Base-by-base conservation (phyloP, 768 basidiomycete species). In the Amanita thiersii region DNA sequence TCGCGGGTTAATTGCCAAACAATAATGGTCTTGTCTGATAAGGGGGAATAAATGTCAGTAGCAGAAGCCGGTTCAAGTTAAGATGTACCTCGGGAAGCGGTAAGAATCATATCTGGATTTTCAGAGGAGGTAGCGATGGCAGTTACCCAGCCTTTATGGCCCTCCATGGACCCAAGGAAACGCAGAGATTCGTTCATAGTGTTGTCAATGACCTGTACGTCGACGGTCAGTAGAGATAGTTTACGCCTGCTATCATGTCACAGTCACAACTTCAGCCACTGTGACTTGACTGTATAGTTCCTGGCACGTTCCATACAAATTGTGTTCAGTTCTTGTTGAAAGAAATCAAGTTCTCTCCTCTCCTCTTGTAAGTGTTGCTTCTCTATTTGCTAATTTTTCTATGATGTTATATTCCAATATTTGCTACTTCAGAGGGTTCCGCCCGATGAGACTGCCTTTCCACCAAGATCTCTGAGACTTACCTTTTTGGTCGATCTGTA, bases 31-130 rank as follows among this genome's bases (percentile, higher is more conserved):
- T 96, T 98, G 85, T 99, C 96, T 94, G 62, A 49, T 50, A 49
- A 52, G 49, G 37, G 40, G 51, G 54, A 31, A 46, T 43, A 46
- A 56, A 52, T 55, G 53, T 50, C 51, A 56, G 52, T 54, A 45
- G 38, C 48, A 45, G 31, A 45, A 43, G 39, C 48, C 50, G 42
- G 45, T 45, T 50, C 26, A 56, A 44, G 52, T 52, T 40, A 46
- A 31, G 44, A 40, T 41, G 49, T 74, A 96, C 92, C 92, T 70
- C 96, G 81, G 49, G 96, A 98, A 52, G 93, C 91, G 52, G 93
- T 96, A 65, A 99, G 69, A 67, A 99, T 93, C 85, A 96, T 89
- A 65, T 99, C 93, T 35, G 93, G 96, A 73, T 94, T 98, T 75
- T 98, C 94, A 51, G 88, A 89, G 47, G 88, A 90, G 56, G 94